Percentiles rank a stretch among this genome's conserved stretches.
These are phyloP conservation scores for Angomonas ambiguus DNA, from an alignment of 208 protist species.

Conservation along the genomic window DNA sequence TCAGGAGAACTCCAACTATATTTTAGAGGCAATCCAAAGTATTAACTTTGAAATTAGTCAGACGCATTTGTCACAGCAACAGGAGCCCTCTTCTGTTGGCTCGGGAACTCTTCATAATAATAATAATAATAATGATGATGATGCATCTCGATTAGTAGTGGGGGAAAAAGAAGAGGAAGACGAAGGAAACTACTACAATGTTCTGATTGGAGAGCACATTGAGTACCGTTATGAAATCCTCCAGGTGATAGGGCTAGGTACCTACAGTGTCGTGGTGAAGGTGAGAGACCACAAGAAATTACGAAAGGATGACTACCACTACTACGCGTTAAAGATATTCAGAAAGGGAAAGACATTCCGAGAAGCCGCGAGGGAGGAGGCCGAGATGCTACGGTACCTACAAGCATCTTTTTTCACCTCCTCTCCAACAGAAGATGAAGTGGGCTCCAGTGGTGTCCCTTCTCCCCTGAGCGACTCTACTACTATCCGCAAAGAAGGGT, in stretches of 20 bases:
- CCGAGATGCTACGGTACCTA: neutral
- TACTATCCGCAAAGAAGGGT: too few relatives aligned
- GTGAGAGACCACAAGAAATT: slow-evolving; percentile 69
- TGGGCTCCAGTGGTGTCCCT: too few relatives aligned
- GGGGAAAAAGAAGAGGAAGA: slow-evolving; percentile 61
- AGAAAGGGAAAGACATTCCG: neutral
- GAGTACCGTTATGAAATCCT: slow-evolving; percentile 82
- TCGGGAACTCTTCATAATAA: neutral
- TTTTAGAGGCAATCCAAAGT: too few relatives aligned
- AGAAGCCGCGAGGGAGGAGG: neutral
- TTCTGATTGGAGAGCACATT: slow-evolving; percentile 90
- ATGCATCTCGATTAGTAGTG: slow-evolving; percentile 69
- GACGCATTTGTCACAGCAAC: neutral
- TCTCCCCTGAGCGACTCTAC: too few relatives aligned
- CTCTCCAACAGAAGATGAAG: too few relatives aligned
- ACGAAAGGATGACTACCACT: neutral
- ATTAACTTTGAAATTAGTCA: too few relatives aligned
- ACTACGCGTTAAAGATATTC: neutral
- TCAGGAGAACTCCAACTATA: too few relatives aligned
- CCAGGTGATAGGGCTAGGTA: slow-evolving; percentile 69
- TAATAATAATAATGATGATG: neutral
- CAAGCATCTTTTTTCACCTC: too few relatives aligned
- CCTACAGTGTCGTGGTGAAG: slow-evolving; percentile 74
- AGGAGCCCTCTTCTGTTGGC: neutral
- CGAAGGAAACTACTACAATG: slow-evolving; percentile 69